Base-by-base conservation (phyloP, 2,329 filamentous ascomycete genomes). In the Trichophyton rubrum region DNA sequence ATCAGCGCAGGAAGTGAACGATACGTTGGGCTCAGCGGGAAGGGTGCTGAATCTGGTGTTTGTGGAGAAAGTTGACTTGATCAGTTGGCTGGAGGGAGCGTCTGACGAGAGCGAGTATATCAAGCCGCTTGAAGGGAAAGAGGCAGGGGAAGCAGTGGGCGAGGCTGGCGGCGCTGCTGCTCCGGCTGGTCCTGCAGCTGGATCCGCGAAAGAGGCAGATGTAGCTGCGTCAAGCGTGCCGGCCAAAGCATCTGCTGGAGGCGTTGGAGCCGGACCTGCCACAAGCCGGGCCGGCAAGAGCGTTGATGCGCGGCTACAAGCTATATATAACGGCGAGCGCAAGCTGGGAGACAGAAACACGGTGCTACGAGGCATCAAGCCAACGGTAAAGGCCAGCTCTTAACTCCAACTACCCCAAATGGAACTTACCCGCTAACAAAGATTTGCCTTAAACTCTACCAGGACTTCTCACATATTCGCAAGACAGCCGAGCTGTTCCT, bases 401-500 rank as follows among this genome's bases (percentile, higher is more conserved):
- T 27, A 27, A 27, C 24, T 27, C 24, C 24, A 27, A n/a, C 15
- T 51, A 45, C 41, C 15, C 15, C 4, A 30, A 30, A 7, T 20
- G 1, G 6, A 45, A 20, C 17, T 15, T 20, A 45, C 33, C 33
- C 33, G 9, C 33, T 38, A 13, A 38, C 33, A 38, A 38, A 38
- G 13, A 9, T 11, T 11, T 38, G 9, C 33, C 33, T 38, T 30
- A 7, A 27, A 6, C 27, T 38, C 33, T 9, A 9, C 11, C 68
- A 96, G 89, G 93, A 99, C 76, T 97, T 97, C 74, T 92, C 90
- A 15, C 86, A 91, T 68, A 87, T 96, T 64, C 89, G 91, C 68
- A 96, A 96, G 77, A 82, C 88, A 65, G 89, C 90, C 40, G 82
- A 85, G 58, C 79, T 84, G 13, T 92, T 95, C 75, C 86, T 93